Evolutionary conservation across 129 eudicot species (phyloP), one percentile per base, ranked within the genome.

Genomic region (Flaveria brownii): DNA sequence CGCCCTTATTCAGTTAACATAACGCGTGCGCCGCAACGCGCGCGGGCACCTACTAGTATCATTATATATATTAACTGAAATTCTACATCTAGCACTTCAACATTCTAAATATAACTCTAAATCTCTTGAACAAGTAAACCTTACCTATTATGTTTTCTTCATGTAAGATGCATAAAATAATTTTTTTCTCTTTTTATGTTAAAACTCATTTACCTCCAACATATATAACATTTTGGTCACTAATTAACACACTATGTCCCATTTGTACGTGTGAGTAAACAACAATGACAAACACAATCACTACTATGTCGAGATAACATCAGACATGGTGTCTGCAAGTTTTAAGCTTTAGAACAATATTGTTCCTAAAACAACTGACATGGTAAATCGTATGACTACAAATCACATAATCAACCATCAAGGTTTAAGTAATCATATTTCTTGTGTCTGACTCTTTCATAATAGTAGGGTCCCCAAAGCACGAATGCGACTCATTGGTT

Each of bases 231-330:
- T 33, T 33, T 33, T 33, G 0, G 39, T 33, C 39, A 33, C 7
- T 33, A 33, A 33, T 33, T 33, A 33, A 26, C 20, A 61, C 18
- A 61, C n/a, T 61, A 25, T 61, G 18, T 62, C 43, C 68, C 42
- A 62, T 26, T 13, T 26, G 42, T 62, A 62, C 68, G 68, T 62
- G 68, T 62, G 26, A 13, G 68, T 62, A 14, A 60, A 62, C 42
- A 62, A 62, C 63, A 60, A 60, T 26, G 9, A 62, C 17, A 62
- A 61, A 62, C 68, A 62, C 68, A 62, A 62, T 62, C 68, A 62
- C 17, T 26, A 62, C 17, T 13, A 26, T 62, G 68, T 62, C 68
- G 1, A 62, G 11, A 28, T 26, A 62, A 62, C 68, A 62, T 3
- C 68, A 62, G 42, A 26, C 68, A 62, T 62, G 41, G 10, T 62